Evolutionary conservation across 2,329 filamentous ascomycete genomes (phyloP).

Genomic region (Trichoderma sp.): DNA sequence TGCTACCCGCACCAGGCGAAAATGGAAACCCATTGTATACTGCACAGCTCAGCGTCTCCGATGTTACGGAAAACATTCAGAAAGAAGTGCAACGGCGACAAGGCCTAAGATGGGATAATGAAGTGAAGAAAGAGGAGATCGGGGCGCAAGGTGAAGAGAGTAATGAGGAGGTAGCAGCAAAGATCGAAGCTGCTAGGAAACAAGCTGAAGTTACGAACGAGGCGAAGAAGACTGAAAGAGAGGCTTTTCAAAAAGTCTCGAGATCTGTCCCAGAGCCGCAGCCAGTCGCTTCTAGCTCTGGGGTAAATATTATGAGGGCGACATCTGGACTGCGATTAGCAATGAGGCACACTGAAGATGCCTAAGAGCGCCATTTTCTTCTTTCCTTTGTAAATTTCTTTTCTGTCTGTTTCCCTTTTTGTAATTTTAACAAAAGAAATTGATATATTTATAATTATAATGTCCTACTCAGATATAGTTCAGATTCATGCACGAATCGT

Average conservation of each 20-base stretch:
- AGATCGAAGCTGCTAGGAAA: neutral
- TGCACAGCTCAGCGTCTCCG: neutral
- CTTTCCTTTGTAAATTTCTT: neutral
- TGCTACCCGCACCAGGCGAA: neutral
- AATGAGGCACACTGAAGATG: neutral
- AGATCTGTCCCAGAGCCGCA: neutral
- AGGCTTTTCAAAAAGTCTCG: neutral
- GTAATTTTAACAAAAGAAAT: too few species aligned
- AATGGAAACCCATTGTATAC: neutral
- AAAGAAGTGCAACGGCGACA: neutral
- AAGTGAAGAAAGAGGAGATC: neutral
- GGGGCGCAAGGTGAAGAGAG: neutral
- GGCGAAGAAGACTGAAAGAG: neutral
- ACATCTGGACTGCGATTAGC: neutral
- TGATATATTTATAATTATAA: too few species aligned
- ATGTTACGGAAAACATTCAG: neutral
- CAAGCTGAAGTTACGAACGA: neutral
- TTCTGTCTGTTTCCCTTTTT: too few species aligned
- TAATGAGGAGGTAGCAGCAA: neutral
- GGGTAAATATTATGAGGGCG: neutral
- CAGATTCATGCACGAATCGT: too few species aligned
- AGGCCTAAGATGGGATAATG: neutral
- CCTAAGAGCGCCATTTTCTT: neutral
- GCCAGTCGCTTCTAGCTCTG: neutral
- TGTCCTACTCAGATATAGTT: too few species aligned